These are phyloP conservation scores for Didymella lethalis DNA, from an alignment of 2,329 filamentous ascomycete species.

Conservation along the genomic window DNA sequence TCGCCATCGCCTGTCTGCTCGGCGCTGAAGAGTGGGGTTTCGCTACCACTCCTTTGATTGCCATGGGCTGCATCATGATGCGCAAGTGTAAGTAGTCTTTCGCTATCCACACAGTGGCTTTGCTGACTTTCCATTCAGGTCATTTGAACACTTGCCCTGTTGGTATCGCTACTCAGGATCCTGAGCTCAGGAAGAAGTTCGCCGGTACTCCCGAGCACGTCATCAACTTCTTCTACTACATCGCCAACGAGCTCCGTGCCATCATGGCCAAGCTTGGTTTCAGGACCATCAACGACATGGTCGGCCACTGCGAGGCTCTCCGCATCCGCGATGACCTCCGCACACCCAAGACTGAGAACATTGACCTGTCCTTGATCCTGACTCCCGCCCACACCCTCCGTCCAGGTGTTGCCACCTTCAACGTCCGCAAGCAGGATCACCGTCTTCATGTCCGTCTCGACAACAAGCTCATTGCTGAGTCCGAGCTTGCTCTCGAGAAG, in stretches of 20 bases:
- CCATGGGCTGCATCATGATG: conserved; percentile 98
- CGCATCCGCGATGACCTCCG: conserved; percentile 88
- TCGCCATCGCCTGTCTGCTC: conserved; percentile 91
- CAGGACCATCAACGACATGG: conserved; percentile 97
- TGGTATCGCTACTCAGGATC: conserved; percentile 94
- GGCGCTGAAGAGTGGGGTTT: conserved; percentile 99
- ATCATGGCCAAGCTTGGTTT: conserved; percentile 97
- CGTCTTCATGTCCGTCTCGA: conserved; percentile 90
- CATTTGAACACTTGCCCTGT: conserved; percentile 80
- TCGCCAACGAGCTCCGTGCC: conserved; percentile 92
- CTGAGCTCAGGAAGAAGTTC: conserved; percentile 94
- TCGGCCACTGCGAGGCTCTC: conserved; percentile 87
- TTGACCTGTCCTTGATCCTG: conserved; percentile 89
- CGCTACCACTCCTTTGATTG: conserved; percentile 91
- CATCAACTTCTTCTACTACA: conserved; percentile 99
- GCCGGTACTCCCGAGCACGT: conserved; percentile 92
- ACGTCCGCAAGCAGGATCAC: conserved; percentile 97
- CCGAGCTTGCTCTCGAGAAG: conserved; percentile 93
- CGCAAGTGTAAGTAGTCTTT: conserved; percentile 65
- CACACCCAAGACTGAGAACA: conserved; percentile 88
- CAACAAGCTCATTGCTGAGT: conserved; percentile 96
- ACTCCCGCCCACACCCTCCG: conserved; percentile 96
- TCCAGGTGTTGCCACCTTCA: conserved; percentile 94
- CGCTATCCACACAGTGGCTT: not conserved
- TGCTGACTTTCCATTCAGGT: conserved; percentile 34